Base-by-base conservation (phyloP, 2,329 filamentous ascomycete genomes). In the Ophiosphaerella narmari region DNA sequence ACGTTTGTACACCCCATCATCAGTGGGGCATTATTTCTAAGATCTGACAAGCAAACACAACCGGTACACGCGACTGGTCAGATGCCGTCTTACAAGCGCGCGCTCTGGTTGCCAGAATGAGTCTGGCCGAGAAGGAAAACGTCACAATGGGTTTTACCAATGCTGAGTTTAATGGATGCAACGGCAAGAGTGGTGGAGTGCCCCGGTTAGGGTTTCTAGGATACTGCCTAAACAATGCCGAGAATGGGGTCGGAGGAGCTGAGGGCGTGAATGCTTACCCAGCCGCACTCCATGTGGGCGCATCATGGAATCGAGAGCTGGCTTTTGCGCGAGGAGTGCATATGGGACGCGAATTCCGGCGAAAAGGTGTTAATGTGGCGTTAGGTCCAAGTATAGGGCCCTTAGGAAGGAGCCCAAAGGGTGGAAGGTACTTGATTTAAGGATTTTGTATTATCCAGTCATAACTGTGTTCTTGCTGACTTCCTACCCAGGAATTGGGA, bases 51-150 rank as follows among this genome's bases (percentile, higher is more conserved):
- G 24, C 39, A 14, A 32, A 37, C 23, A 24, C 37, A 21, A 39
- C 37, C 13, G 16, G 37, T 21, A 39, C 37, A 9, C 34, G 43
- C 21, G 29, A 37, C 31, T 51, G 53, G 55, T 39, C 53, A 5
- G 32, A 46, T n/a, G 55, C 55, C n/a, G 43, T 48, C 13, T 32
- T 41, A 7, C 67, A 72, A 51, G 74, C 74, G 2, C 62, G 62
- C 38, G 53, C 53, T 2, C 66, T 76, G 14, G 68, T 75, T 32
- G 62, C 61, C 3, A 56, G 68, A 16, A 57, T 77, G 32, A 73
- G 70, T 2, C 48, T 68, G 8, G 67, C 70, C n/a, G 73, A 76
- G 44, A 76, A 76, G 45, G 61, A 71, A 18, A 74, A 70, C 55
- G 59, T 65, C 24, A 68, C 68, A 24, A 63, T 64, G 21, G 67